Evolutionary conservation across 1,284 basidiomycete species (phyloP), one percentile per base, ranked within the genome.

Genomic region (Vanrija humicola): DNA sequence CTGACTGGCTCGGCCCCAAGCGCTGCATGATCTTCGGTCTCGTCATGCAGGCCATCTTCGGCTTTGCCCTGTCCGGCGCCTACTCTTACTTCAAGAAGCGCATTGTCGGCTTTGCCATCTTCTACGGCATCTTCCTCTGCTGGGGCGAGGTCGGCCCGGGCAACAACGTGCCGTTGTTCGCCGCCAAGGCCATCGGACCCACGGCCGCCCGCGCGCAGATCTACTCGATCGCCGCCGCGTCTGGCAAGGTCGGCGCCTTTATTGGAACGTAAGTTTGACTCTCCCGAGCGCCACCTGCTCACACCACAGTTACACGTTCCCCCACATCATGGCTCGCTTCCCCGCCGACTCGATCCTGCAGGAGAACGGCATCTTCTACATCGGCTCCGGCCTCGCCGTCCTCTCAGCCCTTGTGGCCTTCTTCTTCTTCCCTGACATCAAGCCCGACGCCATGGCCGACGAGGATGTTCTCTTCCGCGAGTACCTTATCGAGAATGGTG

Each of bases 151-250:
- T 64, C 79, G 85, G 85, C 21, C 88, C 89, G 34, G 89, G 88
- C 45, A 90, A 91, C 76, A 86, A 84, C 61, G 78, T 90, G 38
- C 88, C 87, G 61, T 80, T 93, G 38, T 80, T 94, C 57, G 90
- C 90, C 7, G 81, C 84, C 55, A 94, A 94, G 78, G 83, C 81
- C 19, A 62, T 68, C 3, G 85, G 87, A 53, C 89, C 90, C 1
- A 92, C 90, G 0, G 89, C 89, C 19, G 82, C 90, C 46, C 86
- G 91, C 63, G 90, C 90, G 2, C 87, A 92, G 59, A 87, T 87
- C 73, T 95, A 92, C 69, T 89, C 88, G 28, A 67, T 84, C 45
- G 90, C 89, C 4, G 93, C 93, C 44, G 93, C 91, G 4, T 72
- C 90, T 39, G 94, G 93, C n/a, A 97, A 96, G 76, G 65, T 69